phyloP scores from a whole-genome alignment of 768 basidiomycete genomes.

The Rhodotorula sphaerocarpa region DNA sequence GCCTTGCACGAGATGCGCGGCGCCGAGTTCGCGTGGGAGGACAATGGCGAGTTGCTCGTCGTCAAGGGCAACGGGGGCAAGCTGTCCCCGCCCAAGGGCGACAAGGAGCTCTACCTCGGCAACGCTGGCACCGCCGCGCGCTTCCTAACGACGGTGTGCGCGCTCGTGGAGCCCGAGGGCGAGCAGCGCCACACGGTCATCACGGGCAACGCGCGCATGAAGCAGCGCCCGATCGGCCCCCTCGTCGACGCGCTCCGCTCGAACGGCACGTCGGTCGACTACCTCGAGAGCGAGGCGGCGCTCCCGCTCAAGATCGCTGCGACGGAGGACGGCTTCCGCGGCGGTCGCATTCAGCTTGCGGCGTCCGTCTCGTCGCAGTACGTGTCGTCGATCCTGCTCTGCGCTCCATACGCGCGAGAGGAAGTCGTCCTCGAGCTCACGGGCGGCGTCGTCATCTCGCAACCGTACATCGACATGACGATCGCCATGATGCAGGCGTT shows the following conservation, averaged over 20 bases:
- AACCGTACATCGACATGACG: slow-evolving; percentile 99
- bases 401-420: slow-evolving; percentile 81
- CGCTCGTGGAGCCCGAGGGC: slow-evolving; percentile 59
- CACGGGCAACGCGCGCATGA: slow-evolving; percentile 98
- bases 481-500: slow-evolving; percentile 95
- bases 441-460: slow-evolving; percentile 92
- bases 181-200: slow-evolving; percentile 59
- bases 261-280: slow-evolving; percentile 70
- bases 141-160: slow-evolving; percentile 92
- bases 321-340: slow-evolving; percentile 59
- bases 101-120: slow-evolving; percentile 85
- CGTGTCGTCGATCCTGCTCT: slow-evolving; percentile 91
- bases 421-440: slow-evolving; percentile 80
- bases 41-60: slow-evolving; percentile 87
- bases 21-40: slow-evolving; percentile 88
- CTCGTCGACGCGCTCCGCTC: slow-evolving; percentile 77
- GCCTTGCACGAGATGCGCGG: slow-evolving; percentile 85
- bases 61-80: slow-evolving; percentile 77
- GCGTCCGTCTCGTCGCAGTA: slow-evolving; percentile 97
- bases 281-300: slow-evolving; percentile 70
- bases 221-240: slow-evolving; percentile 92
- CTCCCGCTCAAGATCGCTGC: slow-evolving; percentile 80
- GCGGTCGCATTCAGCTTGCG: slow-evolving; percentile 72
- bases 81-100: slow-evolving; percentile 62
- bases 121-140: slow-evolving; percentile 97